phyloP scores from a whole-genome alignment of 2,329 filamentous ascomycete species.

The Ophiostoma ulmi region DNA sequence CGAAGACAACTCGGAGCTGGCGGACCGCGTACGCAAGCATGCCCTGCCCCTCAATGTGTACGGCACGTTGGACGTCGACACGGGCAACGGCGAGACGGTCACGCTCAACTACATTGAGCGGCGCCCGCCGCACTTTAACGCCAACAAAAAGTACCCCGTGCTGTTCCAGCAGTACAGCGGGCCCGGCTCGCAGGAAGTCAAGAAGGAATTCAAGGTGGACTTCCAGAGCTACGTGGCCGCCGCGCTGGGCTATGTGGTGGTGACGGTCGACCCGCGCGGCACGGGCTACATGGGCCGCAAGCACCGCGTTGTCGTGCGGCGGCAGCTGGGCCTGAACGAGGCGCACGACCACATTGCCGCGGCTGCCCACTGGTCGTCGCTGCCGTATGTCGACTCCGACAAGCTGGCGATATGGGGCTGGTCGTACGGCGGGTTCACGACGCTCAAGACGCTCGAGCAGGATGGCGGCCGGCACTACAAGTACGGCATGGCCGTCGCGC shows the following conservation, averaged over 20 bases:
- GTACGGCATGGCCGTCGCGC: constrained; percentile 97
- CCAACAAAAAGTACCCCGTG: constrained; percentile 81
- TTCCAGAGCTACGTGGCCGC: constrained; percentile 88
- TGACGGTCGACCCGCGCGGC: constrained; percentile 89
- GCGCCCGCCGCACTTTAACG: constrained; percentile 81
- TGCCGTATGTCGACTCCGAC: constrained; percentile 74
- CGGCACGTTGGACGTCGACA: constrained; percentile 67
- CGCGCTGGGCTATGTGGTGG: constrained; percentile 81
- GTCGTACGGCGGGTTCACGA: constrained; percentile 95
- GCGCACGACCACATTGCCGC: constrained; percentile 86
- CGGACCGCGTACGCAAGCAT: constrained; percentile 63
- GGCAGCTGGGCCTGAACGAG: constrained; percentile 79
- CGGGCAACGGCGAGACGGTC: constrained; percentile 37
- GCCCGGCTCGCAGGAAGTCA: constrained; percentile 84
- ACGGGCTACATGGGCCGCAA: constrained; percentile 86
- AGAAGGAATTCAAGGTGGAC: constrained; percentile 74
- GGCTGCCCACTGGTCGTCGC: constrained; percentile 75
- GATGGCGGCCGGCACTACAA: constrained; percentile 86
- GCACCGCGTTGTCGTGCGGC: constrained; percentile 74
- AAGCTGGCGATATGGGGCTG: constrained; percentile 96
- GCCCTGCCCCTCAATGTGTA: constrained; percentile 81
- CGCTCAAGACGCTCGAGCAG: constrained; percentile 87
- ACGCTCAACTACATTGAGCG: constrained; percentile 71
- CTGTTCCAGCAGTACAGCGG: constrained; percentile 94
- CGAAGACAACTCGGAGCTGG: constrained; percentile 71